Evolutionary conservation across 129 eudicot genomes (phyloP).

Genomic region (Ambrosia trifida): DNA sequence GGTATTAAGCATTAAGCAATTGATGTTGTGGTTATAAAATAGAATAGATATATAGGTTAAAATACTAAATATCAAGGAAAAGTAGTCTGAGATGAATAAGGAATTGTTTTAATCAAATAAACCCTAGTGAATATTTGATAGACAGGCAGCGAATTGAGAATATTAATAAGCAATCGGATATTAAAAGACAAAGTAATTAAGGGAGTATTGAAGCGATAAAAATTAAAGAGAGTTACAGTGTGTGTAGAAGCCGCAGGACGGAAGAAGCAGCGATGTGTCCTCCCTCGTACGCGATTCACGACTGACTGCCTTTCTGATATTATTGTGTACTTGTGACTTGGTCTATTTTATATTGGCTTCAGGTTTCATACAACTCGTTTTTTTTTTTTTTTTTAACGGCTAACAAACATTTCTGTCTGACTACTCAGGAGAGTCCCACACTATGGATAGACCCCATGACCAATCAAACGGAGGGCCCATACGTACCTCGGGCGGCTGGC

Average conservation of each 20-base stretch:
- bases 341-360: not conserved
- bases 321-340: constrained; percentile 1
- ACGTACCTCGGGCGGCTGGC: too few species aligned
- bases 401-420: too few species aligned
- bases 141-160: not conserved
- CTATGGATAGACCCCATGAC: too few species aligned
- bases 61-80: not conserved
- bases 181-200: not conserved
- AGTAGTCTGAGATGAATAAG: not conserved
- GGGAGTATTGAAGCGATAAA: not conserved
- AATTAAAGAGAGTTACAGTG: not conserved
- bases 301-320: not conserved
- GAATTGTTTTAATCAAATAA: constrained; percentile 9
- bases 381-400: not conserved
- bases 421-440: too few species aligned
- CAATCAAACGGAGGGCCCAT: too few species aligned
- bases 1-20: not conserved
- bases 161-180: not conserved
- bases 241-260: constrained; percentile 10
- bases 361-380: too few species aligned
- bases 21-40: not conserved
- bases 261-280: constrained; percentile 14
- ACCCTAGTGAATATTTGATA: constrained; percentile 30
- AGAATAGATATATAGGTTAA: not conserved
- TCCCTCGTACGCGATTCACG: not conserved